Evolutionary conservation across 352 stramenopile species (phyloP).

Genomic region (Phytopythium litorale): DNA sequence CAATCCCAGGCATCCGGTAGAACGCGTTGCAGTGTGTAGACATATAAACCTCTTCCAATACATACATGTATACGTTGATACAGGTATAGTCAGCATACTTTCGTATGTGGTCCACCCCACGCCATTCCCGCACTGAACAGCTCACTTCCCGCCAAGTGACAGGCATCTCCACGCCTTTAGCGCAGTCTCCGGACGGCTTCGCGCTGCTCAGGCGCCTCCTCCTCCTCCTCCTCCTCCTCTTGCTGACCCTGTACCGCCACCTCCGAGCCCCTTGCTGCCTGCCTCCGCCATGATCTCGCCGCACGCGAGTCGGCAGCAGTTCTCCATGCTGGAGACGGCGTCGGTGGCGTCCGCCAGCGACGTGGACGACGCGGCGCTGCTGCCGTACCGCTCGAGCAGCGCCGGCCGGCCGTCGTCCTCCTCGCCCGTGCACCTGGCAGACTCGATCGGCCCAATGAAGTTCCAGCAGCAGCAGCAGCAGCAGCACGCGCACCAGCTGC

Average conservation of each 20-base stretch:
- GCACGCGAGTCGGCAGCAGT: slow-evolving; percentile 19
- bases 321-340: slow-evolving; percentile 35
- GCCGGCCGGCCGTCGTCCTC: slow-evolving; percentile 14
- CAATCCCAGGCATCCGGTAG: too few relatives aligned
- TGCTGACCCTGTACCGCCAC: too few relatives aligned
- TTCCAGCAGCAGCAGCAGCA: background rate
- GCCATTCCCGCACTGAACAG: background rate
- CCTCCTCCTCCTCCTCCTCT: background rate
- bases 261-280: background rate
- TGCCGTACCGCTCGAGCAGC: slow-evolving; percentile 23
- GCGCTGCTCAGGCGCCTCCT: background rate
- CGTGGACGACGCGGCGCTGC: slow-evolving; percentile 16
- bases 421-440: slow-evolving; percentile 25
- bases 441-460: slow-evolving; percentile 13
- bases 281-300: slow-evolving; percentile 4
- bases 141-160: background rate
- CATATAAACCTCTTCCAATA: background rate
- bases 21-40: background rate
- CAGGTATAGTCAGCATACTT: background rate
- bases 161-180: background rate
- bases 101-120: background rate
- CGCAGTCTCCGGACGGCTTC: background rate
- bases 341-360: slow-evolving; percentile 20
- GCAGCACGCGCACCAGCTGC: background rate
- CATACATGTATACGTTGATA: background rate